A percentile compares a stretch with the other conserved stretches of the same genome.
Conservation (phyloP, 78 protist genomes). For the Dictyostelium brefeldianum region DNA sequence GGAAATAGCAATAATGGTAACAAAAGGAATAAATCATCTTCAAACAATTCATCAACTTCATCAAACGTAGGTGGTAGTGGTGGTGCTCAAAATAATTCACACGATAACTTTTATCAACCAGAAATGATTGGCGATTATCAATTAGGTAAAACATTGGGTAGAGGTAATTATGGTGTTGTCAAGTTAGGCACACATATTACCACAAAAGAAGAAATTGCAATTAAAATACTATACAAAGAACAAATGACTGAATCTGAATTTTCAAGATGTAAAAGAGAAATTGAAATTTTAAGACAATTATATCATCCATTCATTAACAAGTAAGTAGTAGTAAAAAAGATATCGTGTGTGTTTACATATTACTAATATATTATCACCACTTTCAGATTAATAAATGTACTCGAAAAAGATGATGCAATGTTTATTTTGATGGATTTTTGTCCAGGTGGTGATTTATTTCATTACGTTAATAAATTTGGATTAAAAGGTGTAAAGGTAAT, state of each 20-base stretch:
- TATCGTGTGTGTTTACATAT: neutral
- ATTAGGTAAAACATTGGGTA: slow-evolving; percentile 49
- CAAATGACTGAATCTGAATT: slow-evolving; percentile 57
- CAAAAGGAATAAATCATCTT: neutral
- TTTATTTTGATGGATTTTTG: slow-evolving; percentile 80
- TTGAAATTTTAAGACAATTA: slow-evolving; percentile 42
- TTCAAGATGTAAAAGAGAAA: slow-evolving; percentile 66
- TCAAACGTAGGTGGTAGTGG: neutral
- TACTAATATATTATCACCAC: too few relatives aligned
- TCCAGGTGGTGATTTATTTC: slow-evolving; percentile 66
- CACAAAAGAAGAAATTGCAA: slow-evolving; percentile 44
- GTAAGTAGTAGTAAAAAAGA: too few relatives aligned
- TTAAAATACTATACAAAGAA: slow-evolving; percentile 54
- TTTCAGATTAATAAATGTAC: slow-evolving; percentile 47
- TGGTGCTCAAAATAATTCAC: neutral
- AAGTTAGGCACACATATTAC: slow-evolving; percentile 40
- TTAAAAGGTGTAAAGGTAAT: slow-evolving; percentile 18
- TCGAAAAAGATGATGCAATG: slow-evolving; percentile 68
- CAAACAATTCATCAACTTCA: too few relatives aligned
- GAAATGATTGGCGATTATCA: slow-evolving; percentile 53
- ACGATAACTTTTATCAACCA: slow-evolving; percentile 1
- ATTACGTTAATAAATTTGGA: slow-evolving; percentile 28
- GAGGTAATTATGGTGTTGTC: slow-evolving; percentile 60
- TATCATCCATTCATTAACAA: slow-evolving; percentile 51
- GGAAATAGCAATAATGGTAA: neutral